Evolutionary conservation across 495 filamentous ascomycete genomes (phyloP), one percentile per base, ranked within the genome.

Genomic region (Penicillium angulare): DNA sequence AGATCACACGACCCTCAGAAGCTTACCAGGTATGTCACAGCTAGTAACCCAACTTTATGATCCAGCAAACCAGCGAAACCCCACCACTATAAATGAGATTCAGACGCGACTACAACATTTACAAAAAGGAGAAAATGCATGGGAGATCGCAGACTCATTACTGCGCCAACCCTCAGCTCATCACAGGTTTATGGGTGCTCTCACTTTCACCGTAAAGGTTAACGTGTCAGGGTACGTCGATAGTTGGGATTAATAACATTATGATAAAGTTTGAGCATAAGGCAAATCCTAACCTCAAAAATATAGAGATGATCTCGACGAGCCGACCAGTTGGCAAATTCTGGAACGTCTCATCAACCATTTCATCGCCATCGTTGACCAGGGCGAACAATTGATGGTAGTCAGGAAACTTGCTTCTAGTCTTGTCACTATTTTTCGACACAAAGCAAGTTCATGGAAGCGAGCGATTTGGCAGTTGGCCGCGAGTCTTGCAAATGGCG

Each of bases 161-260:
- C 70, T 96, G 16, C 61, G 71, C 52, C 71, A 78, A 2, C 81
- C 84, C 56, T 78, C 85, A 23, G 82, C 50, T 7, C 59, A 90
- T 43, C 82, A 91, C 59, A 83, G 87, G 33, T 98, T 97, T 73
- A 96, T 91, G 65, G 93, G 88, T n/a, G 93, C 92, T 24, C 76
- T 95, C 52, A 97, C 92, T 0, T 89, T 96, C 59, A 93, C 86
- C 13, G 85, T 97, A 40, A 97, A 97, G 71, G 76, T 97, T 42
- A 96, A 97, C 40, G 62, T 65, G 38, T 63, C 62, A 22, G 50
- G 62, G 57, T 63, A 51, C 16, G 60, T 35, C n/a, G n/a, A n/a
- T n/a, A n/a, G 7, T 15, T 70, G 18, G n/a, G n/a, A n/a, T n/a
- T n/a, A n/a, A n/a, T n/a, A n/a, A n/a, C n/a, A n/a, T n/a, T n/a